Evolutionary conservation across 257 asterid genomes (phyloP).

Genomic region (Plectranthus barbatus): DNA sequence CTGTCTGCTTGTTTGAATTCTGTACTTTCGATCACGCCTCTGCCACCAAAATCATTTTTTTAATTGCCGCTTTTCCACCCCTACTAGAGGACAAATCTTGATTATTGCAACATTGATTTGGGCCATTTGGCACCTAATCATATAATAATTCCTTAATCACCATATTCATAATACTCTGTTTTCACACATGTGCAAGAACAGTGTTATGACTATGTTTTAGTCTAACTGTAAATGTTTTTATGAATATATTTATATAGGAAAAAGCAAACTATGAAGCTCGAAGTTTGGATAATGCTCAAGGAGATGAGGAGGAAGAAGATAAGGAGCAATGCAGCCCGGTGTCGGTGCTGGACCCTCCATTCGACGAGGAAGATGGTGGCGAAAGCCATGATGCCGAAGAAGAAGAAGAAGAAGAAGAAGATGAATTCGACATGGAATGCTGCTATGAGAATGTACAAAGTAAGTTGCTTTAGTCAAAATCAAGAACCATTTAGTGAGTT

Average conservation of each 20-base stretch:
- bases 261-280: constrained; percentile 18
- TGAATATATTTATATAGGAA: constrained; percentile 21
- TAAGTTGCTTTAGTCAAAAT: constrained; percentile 30
- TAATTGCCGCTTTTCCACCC: constrained; percentile 15
- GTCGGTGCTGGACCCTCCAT: constrained; percentile 62
- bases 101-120: constrained; percentile 21
- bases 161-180: neutral
- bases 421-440: constrained; percentile 46
- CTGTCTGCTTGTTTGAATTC: constrained; percentile 28
- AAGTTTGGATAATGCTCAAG: constrained; percentile 8
- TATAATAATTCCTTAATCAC: constrained; percentile 10
- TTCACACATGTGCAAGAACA: constrained; percentile 11
- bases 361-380: constrained; percentile 45
- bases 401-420: constrained; percentile 38
- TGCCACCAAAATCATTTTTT: constrained; percentile 39
- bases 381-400: constrained; percentile 27
- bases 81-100: constrained; percentile 33
- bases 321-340: constrained; percentile 83
- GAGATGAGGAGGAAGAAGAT: constrained; percentile 59
- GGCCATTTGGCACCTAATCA: constrained; percentile 17
- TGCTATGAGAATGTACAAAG: constrained; percentile 68
- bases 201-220: neutral
- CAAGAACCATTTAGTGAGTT: neutral
- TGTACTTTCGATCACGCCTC: constrained; percentile 39
- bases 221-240: neutral